phyloP scores from a whole-genome alignment of 2,329 filamentous ascomycete genomes.

The Arachnopeziza araneosa region DNA sequence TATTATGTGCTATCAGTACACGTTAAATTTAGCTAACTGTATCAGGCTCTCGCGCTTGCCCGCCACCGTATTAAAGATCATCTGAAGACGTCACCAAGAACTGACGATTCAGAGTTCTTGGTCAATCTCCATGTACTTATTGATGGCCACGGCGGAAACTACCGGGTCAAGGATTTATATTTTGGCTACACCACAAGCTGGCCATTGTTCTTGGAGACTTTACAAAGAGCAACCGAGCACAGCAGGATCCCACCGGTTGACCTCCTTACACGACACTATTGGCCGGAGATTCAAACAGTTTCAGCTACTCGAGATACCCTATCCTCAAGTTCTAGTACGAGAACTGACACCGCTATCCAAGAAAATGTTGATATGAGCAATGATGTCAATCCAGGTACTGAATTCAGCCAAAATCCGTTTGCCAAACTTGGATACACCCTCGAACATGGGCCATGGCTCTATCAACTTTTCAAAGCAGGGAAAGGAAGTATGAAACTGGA shows the following conservation, averaged over 20 bases:
- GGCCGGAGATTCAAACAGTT: not conserved
- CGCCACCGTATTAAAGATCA: not conserved
- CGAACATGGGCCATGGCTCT: constrained; percentile 24
- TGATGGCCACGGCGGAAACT: not conserved
- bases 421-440: constrained; percentile 17
- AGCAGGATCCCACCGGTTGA: not conserved
- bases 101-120: not conserved
- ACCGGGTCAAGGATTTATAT: not conserved
- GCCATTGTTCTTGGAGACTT: not conserved
- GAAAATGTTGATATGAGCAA: not conserved
- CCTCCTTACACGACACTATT: not conserved
- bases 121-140: not conserved
- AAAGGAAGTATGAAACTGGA: not conserved
- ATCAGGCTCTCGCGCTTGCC: not conserved
- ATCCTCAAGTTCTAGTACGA: not conserved
- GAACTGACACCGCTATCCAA: not conserved
- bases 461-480: not conserved
- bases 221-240: not conserved
- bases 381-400: not conserved
- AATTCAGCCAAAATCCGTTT: not conserved
- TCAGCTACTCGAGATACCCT: not conserved
- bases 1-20: not conserved
- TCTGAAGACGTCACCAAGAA: not conserved
- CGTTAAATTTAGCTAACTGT: not conserved
- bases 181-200: not conserved